These are phyloP conservation scores for Rugosomyces carneus DNA, from an alignment of 1,284 basidiomycete species.

Conservation along the genomic window DNA sequence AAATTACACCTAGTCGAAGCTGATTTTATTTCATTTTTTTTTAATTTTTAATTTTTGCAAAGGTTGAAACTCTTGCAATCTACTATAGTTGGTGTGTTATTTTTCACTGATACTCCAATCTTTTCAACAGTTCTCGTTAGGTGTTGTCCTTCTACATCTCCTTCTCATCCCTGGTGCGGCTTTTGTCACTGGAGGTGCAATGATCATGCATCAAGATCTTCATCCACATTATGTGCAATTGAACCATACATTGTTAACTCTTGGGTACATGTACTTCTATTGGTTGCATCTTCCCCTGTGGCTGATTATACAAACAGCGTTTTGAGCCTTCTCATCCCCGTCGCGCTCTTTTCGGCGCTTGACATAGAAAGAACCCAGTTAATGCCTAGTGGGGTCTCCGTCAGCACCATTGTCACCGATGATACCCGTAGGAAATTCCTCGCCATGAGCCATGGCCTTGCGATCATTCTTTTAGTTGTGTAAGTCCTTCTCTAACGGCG, in stretches of 20 bases:
- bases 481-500: slow-evolving; percentile 25
- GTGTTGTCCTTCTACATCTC: slow-evolving; percentile 57
- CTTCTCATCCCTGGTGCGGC: slow-evolving; percentile 55
- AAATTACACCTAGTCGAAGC: slow-evolving; percentile 2
- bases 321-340: slow-evolving; percentile 53
- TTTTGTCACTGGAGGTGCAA: slow-evolving; percentile 56
- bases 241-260: slow-evolving; percentile 59
- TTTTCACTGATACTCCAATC: neutral
- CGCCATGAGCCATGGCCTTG: slow-evolving; percentile 54
- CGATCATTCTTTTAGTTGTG: slow-evolving; percentile 55
- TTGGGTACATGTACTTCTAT: slow-evolving; percentile 40
- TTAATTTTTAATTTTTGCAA: too few relatives aligned
- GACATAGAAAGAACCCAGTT: slow-evolving; percentile 26
- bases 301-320: slow-evolving; percentile 35
- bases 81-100: slow-evolving; percentile 44
- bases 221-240: slow-evolving; percentile 47
- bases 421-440: slow-evolving; percentile 41
- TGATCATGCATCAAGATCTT: slow-evolving; percentile 40
- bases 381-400: slow-evolving; percentile 18
- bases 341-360: slow-evolving; percentile 60
- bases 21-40: too few relatives aligned
- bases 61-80: slow-evolving; percentile 53
- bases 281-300: neutral
- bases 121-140: slow-evolving; percentile 21
- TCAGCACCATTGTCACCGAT: slow-evolving; percentile 33